Evolutionary conservation across 1,284 basidiomycete species (phyloP), one percentile per base, ranked within the genome.

Genomic region (Microbotryomycetes sp.): DNA sequence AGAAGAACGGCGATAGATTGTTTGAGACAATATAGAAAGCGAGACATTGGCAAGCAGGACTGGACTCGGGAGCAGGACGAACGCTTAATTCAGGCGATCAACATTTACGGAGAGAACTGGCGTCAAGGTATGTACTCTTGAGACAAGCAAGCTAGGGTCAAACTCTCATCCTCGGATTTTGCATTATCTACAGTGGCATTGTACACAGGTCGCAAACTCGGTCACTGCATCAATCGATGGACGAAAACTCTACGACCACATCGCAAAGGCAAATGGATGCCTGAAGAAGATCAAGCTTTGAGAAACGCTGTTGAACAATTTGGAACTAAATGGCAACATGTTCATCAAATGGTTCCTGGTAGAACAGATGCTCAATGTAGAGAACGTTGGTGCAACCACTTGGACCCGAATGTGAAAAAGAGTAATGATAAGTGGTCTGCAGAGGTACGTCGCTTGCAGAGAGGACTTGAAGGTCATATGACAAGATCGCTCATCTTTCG

Each of bases 291-390:
- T 73, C 80, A 78, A 4, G 63, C 75, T n/a, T 76, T 92, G 5
- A 79, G 80, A 69, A 86, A 86, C 55, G 86, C 86, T 28, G 83
- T 90, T 15, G 73, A 72, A 3, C 80, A 84, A 59, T 74, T 84
- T 30, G 89, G 89, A n/a, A 83, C 84, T 63, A 80, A 84, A 71
- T 92, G 89, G 89, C 85, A 86, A 72, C 84, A 83, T 67, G 81
- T 92, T 55, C 83, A 84, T 69, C 74, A 76, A 48, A 71, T 80
- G 22, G 87, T 91, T 3, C 85, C 84, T 19, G 81, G 88, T 31
- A 83, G 84, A 79, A 82, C 86, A 19, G 79, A 83, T 14, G 88
- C 62, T 30, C 68, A 92, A 73, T 92, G 89, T 75, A 81, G 88
- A 15, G 89, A 92, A 75, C 81, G 89, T 61, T 91, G 85, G 76